Evolutionary conservation across 1,284 basidiomycete species (phyloP), one percentile per base, ranked within the genome.

Genomic region (Ceratobasidium sp.): DNA sequence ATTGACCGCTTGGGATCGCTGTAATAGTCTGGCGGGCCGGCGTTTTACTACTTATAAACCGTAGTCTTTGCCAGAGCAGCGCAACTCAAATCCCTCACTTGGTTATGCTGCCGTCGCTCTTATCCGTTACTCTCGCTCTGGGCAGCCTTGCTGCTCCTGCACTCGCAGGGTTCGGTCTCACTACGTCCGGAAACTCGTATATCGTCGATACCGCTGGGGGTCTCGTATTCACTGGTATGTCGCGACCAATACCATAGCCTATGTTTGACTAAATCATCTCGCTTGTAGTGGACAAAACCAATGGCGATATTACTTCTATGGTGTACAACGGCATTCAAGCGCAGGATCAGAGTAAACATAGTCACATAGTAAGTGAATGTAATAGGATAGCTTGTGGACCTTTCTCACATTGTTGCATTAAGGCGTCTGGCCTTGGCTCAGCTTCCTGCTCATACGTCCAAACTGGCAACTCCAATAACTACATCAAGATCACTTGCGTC

Each of bases 231-330:
- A 77, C 71, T 9, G 71, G 71, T 75, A 42, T 2, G 46, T 54
- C 38, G 12, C 6, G 9, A 17, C 6, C 26, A 23, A 10, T 10
- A 3, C 17, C 7, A 46, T 54, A 28, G 38, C 5, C 10, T 52
- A 12, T 13, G 20, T n/a, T 10, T 38, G 38, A 4, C 12, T 50
- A n/a, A 23, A 33, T 57, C 17, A 75, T 54, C 9, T 20, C 23
- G 26, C 13, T 17, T n/a, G 23, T 40, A 56, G 78, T 79, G 40
- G 46, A 71, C n/a, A 59, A 65, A 33, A 69, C 75, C 42, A 73
- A 26, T 61, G 73, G 78, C 38, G 78, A 79, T 59, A 79, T 79
- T 20, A 79, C 78, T 40, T 77, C 71, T 38, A 54, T 79, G 75
- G n/a, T 64, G 12, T 79, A 59, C 61, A 67, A 77, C 28, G 76